Evolutionary conservation across 495 filamentous ascomycete species (phyloP), one percentile per base, ranked within the genome.

Genomic region (Talaromyces adpressus): DNA sequence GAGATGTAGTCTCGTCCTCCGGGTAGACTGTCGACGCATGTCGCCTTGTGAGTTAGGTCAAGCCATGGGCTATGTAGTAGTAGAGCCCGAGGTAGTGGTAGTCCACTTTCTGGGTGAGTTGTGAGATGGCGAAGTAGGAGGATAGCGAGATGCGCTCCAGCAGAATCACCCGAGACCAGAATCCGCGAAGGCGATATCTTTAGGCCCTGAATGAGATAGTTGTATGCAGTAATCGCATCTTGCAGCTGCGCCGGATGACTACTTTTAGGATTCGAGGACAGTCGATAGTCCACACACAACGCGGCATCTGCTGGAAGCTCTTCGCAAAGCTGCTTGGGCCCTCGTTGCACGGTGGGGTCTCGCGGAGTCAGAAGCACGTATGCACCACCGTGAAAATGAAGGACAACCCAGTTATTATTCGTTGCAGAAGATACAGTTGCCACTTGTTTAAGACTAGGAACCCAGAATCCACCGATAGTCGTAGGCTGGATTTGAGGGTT

Each of bases 381-480:
- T 11, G 75, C 79, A 27, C 82, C 82, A 54, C 81, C 80, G 65
- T 84, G 82, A 62, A 84, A 72, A 64, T 84, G 79, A 22, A 85
- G 72, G 4, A 79, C 67, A n/a, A 83, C 68, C 39, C 27, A 45
- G 53, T 29, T 57, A 4, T 20, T 6, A 11, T 36, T 49, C 8
- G n/a, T 53, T 8, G 30, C 6, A 7, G 59, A 41, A 22, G 59
- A 56, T 14, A n/a, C 23, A 27, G 52, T 51, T 20, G 7, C 25
- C 16, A 59, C 2, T n/a, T 30, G 9, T 27, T 53, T 18, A 12
- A 25, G 34, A 4, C 53, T 49, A 16, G 64, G 64, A 53, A 45
- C 22, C 64, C 64, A 66, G n/a, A 51, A 60, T 9, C 29, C 61
- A 22, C 64, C 64, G 20, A 66, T 11, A 1, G 47, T 58, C 8